These are phyloP conservation scores for Fomes fomentarius DNA, from an alignment of 1,284 basidiomycete species.

Conservation along the genomic window DNA sequence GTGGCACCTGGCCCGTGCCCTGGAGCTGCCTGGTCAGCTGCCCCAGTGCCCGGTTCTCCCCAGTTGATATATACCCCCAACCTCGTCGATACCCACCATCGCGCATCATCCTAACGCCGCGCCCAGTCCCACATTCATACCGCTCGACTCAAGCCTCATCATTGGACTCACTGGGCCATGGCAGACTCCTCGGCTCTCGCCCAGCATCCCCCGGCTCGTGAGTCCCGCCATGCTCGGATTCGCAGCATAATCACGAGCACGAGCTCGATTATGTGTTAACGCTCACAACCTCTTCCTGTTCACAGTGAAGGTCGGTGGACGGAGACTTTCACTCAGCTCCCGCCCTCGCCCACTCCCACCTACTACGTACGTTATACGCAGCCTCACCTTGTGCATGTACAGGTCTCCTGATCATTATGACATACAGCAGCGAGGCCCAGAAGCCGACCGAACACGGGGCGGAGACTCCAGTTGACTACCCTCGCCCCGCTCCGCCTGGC, in stretches of 20 bases:
- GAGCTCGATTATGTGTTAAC: not conserved
- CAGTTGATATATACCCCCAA: slow-evolving; percentile 13
- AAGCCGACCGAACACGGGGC: slow-evolving; percentile 26
- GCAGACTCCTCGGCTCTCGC: slow-evolving; percentile 29
- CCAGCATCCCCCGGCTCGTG: slow-evolving; percentile 33
- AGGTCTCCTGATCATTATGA: not conserved
- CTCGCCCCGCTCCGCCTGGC: slow-evolving; percentile 55
- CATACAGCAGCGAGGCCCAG: slow-evolving; percentile 31
- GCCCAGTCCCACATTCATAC: not conserved
- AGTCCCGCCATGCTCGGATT: slow-evolving; percentile 1
- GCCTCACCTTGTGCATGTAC: too few relatives aligned
- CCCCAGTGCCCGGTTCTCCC: slow-evolving; percentile 10
- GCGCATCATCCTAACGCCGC: not conserved
- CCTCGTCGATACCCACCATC: not conserved
- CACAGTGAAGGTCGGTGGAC: slow-evolving; percentile 66
- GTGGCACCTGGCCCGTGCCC: slow-evolving; percentile 26
- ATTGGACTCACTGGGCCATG: too few relatives aligned
- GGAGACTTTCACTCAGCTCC: slow-evolving; percentile 56
- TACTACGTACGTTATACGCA: slow-evolving; percentile 38
- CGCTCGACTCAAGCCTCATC: not conserved
- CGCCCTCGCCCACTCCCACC: slow-evolving; percentile 40
- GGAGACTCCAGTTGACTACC: slow-evolving; percentile 54
- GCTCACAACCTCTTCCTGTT: not conserved
- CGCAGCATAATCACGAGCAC: too few relatives aligned
- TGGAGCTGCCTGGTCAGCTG: slow-evolving; percentile 26